Conservation (phyloP, 2,329 filamentous ascomycete species). For the Graphilbum ipis-grandicollis region DNA sequence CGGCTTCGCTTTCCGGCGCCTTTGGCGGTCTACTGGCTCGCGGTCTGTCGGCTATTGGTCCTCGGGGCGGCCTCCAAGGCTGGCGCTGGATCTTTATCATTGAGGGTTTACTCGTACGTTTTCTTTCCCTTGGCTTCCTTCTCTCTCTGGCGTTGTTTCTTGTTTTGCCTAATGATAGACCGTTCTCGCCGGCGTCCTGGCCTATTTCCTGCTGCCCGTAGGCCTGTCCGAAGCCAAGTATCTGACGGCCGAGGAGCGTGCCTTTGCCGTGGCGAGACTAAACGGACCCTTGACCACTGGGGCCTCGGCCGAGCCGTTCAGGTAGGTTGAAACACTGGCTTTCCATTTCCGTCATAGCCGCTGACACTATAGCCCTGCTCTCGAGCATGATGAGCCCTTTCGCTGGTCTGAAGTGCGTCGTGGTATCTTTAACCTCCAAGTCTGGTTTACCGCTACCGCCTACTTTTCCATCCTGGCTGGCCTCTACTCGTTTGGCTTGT, state of each 20-base stretch:
- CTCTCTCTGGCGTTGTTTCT: too few relatives aligned
- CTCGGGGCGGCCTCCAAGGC: slow-evolving; percentile 30
- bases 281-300: background rate
- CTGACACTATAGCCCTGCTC: background rate
- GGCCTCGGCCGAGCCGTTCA: background rate
- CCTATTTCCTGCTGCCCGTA: slow-evolving; percentile 38
- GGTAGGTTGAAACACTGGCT: background rate
- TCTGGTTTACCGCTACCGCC: slow-evolving; percentile 44
- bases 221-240: slow-evolving; percentile 34
- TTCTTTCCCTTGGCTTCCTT: background rate
- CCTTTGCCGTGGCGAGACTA: slow-evolving; percentile 27
- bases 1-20: slow-evolving; percentile 45
- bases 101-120: slow-evolving; percentile 32
- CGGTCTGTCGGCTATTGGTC: slow-evolving; percentile 41
- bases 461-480: slow-evolving; percentile 43
- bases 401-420: slow-evolving; percentile 43
- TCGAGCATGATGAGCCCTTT: slow-evolving; percentile 26
- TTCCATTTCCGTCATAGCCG: background rate
- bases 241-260: slow-evolving; percentile 32
- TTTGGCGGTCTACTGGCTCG: slow-evolving; percentile 46
- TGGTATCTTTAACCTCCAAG: slow-evolving; percentile 40
- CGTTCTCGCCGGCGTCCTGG: slow-evolving; percentile 30
- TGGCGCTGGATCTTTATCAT: slow-evolving; percentile 49
- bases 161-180: slow-evolving; percentile 28
- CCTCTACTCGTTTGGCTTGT: slow-evolving; percentile 46